A percentile compares a stretch with the other conserved stretches of the same genome.
phyloP scores from a whole-genome alignment of 2,329 filamentous ascomycete genomes.

The Hymenoscyphus repandus region DNA sequence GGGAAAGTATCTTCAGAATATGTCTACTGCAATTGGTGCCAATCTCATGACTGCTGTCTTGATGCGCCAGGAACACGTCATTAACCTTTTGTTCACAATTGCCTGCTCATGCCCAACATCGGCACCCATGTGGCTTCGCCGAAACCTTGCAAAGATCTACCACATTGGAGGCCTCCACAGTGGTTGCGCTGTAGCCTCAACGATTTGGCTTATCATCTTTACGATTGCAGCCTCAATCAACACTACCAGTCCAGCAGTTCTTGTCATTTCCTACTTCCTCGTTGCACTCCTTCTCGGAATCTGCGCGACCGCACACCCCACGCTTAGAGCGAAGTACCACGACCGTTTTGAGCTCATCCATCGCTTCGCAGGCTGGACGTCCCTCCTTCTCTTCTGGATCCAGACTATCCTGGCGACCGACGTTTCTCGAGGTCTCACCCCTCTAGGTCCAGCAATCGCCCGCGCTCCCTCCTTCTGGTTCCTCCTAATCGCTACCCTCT shows the following conservation, averaged over 20 bases:
- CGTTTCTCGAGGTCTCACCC: constrained; percentile 31
- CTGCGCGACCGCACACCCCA: constrained; percentile 58
- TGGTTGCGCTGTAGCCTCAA: constrained; percentile 43
- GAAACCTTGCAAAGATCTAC: constrained; percentile 44
- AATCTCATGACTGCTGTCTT: constrained; percentile 42
- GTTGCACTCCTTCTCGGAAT: constrained; percentile 53
- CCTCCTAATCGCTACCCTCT: constrained; percentile 56
- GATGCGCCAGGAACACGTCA: constrained; percentile 47
- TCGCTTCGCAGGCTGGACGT: constrained; percentile 66
- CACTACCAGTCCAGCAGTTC: background rate
- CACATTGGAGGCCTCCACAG: constrained; percentile 49
- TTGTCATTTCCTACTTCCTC: constrained; percentile 51
- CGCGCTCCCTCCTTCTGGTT: constrained; percentile 60
- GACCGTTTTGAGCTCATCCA: constrained; percentile 67
- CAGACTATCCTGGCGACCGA: constrained; percentile 53
- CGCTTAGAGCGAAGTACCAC: constrained; percentile 57
- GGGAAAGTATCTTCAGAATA: background rate
- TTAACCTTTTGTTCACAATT: constrained; percentile 45
- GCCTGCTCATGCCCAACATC: constrained; percentile 41
- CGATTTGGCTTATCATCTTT: constrained; percentile 41
- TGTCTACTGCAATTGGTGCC: constrained; percentile 3
- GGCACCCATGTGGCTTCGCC: constrained; percentile 42
- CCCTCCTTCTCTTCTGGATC: constrained; percentile 60
- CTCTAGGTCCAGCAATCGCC: constrained; percentile 33
- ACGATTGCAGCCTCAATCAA: constrained; percentile 29